phyloP scores from a whole-genome alignment of 768 basidiomycete genomes.

The Porpolomopsis calyptriformis region DNA sequence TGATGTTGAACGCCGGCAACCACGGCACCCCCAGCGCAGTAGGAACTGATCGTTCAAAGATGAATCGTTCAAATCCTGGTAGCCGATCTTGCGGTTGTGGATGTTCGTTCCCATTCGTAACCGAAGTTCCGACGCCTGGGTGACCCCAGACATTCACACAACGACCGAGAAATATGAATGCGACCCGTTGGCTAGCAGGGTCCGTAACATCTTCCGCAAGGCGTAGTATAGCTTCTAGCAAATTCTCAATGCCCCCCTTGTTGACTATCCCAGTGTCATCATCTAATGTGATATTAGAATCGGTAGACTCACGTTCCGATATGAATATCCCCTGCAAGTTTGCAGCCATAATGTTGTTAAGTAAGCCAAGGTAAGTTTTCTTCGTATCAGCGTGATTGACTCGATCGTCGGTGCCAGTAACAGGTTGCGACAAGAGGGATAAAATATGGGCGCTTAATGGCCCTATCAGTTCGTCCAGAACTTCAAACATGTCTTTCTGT shows the following conservation, averaged over 20 bases:
- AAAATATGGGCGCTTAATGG: constrained; percentile 80
- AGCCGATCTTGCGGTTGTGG: constrained; percentile 31
- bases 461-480: constrained; percentile 81
- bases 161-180: constrained; percentile 67
- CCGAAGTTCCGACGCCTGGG: constrained; percentile 24
- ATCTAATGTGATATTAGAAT: not conserved
- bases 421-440: constrained; percentile 67
- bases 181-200: constrained; percentile 62
- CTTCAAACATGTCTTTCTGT: constrained; percentile 76
- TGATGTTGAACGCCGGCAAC: constrained; percentile 70
- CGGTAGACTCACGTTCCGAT: constrained; percentile 58
- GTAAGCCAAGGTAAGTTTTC: constrained; percentile 75
- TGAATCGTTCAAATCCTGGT: constrained; percentile 86
- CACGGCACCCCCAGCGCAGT: constrained; percentile 75
- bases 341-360: constrained; percentile 73
- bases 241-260: constrained; percentile 53
- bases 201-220: constrained; percentile 73
- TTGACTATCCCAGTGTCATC: constrained; percentile 21
- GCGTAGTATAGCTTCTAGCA: constrained; percentile 65
- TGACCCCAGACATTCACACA: constrained; percentile 63
- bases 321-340: constrained; percentile 77
- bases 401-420: constrained; percentile 80
- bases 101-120: constrained; percentile 24
- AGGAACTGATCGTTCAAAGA: constrained; percentile 80
- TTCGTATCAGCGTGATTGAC: constrained; percentile 72